phyloP scores from a whole-genome alignment of 192 early-diverging fungal species.

The Mortierella antarctica region DNA sequence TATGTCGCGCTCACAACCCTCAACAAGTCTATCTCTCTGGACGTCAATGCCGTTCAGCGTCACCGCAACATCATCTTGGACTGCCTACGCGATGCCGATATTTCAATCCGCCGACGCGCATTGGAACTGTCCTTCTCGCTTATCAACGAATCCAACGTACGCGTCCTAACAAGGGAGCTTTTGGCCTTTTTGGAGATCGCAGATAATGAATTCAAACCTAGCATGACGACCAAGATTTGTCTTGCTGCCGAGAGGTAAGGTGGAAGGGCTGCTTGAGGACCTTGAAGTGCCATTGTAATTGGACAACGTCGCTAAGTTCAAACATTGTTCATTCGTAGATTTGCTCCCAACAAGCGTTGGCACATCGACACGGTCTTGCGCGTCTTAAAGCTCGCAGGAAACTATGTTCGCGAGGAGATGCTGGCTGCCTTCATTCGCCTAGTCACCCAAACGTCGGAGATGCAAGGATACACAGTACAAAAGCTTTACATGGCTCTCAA shows the following conservation, averaged over 20 bases:
- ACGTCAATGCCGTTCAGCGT: slow-evolving; percentile 95
- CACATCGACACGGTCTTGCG: slow-evolving; percentile 95
- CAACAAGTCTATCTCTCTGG: slow-evolving; percentile 88
- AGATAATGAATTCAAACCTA: slow-evolving; percentile 88
- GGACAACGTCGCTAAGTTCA: background rate
- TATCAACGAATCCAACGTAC: slow-evolving; percentile 93
- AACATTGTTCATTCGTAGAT: slow-evolving; percentile 51
- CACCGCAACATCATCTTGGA: slow-evolving; percentile 97
- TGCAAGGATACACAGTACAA: slow-evolving; percentile 93
- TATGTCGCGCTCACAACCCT: slow-evolving; percentile 99
- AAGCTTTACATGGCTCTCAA: slow-evolving; percentile 89
- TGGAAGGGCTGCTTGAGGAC: background rate
- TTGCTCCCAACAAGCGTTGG: slow-evolving; percentile 96
- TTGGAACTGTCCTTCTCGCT: slow-evolving; percentile 96
- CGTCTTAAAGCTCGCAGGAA: slow-evolving; percentile 82
- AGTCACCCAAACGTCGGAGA: slow-evolving; percentile 76
- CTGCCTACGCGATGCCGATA: slow-evolving; percentile 94
- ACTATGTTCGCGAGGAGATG: slow-evolving; percentile 79
- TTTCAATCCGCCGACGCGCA: slow-evolving; percentile 96
- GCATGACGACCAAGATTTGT: slow-evolving; percentile 92
- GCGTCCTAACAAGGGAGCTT: slow-evolving; percentile 91
- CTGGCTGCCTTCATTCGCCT: slow-evolving; percentile 90
- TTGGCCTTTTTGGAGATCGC: slow-evolving; percentile 92
- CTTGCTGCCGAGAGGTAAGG: slow-evolving; percentile 84
- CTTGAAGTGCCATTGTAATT: background rate